Evolutionary conservation across 1,139 yeast genomes (phyloP).

Genomic region (Chernovozyma sophiae-reginae): DNA sequence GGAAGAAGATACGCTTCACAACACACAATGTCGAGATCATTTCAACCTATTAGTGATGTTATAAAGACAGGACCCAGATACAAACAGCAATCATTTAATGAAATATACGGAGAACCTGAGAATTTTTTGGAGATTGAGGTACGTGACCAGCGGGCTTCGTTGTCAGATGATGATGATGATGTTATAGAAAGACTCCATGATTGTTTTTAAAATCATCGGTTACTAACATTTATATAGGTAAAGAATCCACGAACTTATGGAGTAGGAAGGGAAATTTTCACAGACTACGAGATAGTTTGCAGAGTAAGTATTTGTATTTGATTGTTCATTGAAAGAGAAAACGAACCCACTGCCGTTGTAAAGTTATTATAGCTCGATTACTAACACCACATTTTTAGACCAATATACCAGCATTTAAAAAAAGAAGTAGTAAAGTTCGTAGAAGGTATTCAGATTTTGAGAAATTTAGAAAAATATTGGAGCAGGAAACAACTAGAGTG

Average conservation of each 20-base stretch:
- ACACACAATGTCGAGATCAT: conserved; percentile 25
- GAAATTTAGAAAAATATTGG: conserved; percentile 68
- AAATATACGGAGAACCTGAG: conserved; percentile 91
- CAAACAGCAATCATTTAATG: conserved; percentile 69
- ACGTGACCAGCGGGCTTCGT: no score
- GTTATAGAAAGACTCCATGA: not conserved
- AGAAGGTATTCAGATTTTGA: conserved; percentile 91
- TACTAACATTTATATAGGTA: conserved; percentile 32
- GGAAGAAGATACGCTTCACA: not conserved
- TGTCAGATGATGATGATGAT: no score
- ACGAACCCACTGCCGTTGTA: no score
- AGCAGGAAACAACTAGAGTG: conserved; percentile 71
- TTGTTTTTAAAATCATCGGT: not conserved
- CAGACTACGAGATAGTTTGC: conserved; percentile 90
- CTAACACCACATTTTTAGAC: conserved; percentile 40
- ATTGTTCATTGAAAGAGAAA: no score
- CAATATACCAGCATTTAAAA: conserved; percentile 80
- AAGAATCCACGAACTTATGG: conserved; percentile 80
- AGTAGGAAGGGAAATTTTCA: conserved; percentile 62
- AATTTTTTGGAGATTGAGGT: conserved; percentile 90
- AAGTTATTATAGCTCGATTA: conserved; percentile 6
- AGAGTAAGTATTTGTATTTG: conserved; percentile 50
- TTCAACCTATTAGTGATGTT: conserved; percentile 45
- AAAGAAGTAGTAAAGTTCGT: conserved; percentile 64
- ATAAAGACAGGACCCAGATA: conserved; percentile 32